Base-by-base conservation (phyloP, 2,329 filamentous ascomycete species). In the Fusarium veterinarium region DNA sequence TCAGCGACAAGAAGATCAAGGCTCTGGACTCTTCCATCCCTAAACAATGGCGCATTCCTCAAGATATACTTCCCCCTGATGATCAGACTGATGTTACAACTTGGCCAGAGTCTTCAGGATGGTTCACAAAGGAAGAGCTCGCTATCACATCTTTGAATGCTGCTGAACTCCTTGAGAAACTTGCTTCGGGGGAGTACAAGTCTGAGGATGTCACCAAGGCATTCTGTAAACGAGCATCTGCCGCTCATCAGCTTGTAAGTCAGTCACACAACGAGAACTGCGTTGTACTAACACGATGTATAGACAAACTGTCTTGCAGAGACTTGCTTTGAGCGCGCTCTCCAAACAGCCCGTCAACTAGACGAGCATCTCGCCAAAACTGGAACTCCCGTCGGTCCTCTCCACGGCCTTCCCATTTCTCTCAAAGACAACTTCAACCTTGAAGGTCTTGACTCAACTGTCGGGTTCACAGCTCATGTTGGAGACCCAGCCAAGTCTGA, bases 381-480 rank as follows among this genome's bases (percentile, higher is more conserved):
- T 2, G 84, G 86, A 14, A 80, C 86, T 41, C 80, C 83, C 1
- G 28, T 84, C 1, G 92, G 92, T 0, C 91, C 91, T 4, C 84
- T 94, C 3, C 92, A 94, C 79, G 92, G 78, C 65, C 83, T 92
- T 3, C 90, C 90, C 6, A 80, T 91, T 35, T 90, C 90, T 0
- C 85, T 94, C 51, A 94, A 94, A 76, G 92, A 94, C 81, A 90
- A 91, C 76, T 91, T 93, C 83, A 87, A 92, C 64, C 81, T 92
- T 19, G 78, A 80, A 5, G 90, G 89, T 10, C 84, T 89, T 17
- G 89, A 91, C 69, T 84, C 88, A 28, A 91, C 89, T 0, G 85
- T 91, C 2, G 91, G 92, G 9, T 91, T 94, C 68, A 87, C 87
- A 0, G 86, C 87, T 2, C 86, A 91, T 63, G 89, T 91, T 7